Evolutionary conservation across 73 alveolate species (phyloP).

Genomic region (Uronychia setigera): DNA sequence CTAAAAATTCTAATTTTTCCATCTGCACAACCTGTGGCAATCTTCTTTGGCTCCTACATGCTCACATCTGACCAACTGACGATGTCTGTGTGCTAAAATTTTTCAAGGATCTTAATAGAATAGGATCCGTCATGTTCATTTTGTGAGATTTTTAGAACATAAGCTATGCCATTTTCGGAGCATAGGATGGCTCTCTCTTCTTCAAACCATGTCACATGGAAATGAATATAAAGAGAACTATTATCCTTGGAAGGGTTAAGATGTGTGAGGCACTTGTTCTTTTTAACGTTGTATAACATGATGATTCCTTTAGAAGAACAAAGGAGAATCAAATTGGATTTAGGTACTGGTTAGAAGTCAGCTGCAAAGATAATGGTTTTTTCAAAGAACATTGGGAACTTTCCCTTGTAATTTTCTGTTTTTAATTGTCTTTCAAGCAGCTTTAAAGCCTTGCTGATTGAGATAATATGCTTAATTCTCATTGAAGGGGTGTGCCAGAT

Average conservation of each 20-base stretch:
- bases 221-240: background rate
- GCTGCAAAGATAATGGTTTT: background rate
- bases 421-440: background rate
- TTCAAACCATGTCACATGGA: background rate
- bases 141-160: background rate
- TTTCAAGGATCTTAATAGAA: background rate
- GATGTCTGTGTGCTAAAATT: slow-evolving; percentile 8
- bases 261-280: background rate
- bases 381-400: background rate
- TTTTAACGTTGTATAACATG: background rate
- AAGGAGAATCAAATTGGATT: background rate
- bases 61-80: slow-evolving; percentile 41
- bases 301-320: background rate
- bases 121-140: background rate
- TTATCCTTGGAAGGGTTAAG: background rate
- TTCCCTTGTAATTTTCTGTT: background rate
- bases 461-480: slow-evolving; percentile 36
- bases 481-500: slow-evolving; percentile 74
- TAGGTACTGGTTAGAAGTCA: background rate
- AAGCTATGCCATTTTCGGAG: background rate
- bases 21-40: slow-evolving; percentile 41
- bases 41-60: slow-evolving; percentile 3
- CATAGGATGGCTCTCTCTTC: background rate
- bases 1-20: slow-evolving; percentile 27
- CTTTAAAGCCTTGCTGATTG: background rate